Percentiles rank a stretch among this genome's conserved stretches.
Evolutionary conservation across 2,329 filamentous ascomycete genomes (phyloP).

Genomic region (Penicillium polonicum): DNA sequence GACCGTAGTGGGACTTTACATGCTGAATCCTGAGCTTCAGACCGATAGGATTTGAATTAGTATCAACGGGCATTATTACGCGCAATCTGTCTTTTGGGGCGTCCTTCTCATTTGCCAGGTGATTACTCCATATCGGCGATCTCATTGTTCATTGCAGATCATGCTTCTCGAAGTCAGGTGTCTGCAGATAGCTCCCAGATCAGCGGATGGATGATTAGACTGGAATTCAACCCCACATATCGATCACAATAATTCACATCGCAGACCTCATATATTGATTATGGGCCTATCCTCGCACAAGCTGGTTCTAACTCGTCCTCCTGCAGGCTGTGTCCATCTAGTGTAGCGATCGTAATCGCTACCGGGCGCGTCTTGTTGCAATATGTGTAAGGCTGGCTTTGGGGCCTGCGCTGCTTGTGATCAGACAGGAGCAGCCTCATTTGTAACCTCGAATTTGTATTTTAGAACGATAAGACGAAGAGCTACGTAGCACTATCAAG

Average conservation of each 20-base stretch:
- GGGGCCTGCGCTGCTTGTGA: neutral
- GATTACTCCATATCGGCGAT: constrained; percentile 10
- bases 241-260: neutral
- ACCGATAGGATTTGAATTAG: constrained; percentile 18
- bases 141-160: constrained; percentile 6
- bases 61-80: constrained; percentile 12
- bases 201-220: constrained; percentile 12
- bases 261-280: constrained; percentile 13
- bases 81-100: neutral
- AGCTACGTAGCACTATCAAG: neutral
- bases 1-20: constrained; percentile 13
- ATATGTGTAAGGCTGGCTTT: constrained; percentile 10
- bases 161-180: constrained; percentile 1
- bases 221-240: constrained; percentile 7
- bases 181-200: constrained; percentile 18
- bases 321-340: constrained; percentile 9
- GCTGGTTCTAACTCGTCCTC: constrained; percentile 16
- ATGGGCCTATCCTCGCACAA: constrained; percentile 6
- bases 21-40: constrained; percentile 20
- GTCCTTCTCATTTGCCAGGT: constrained; percentile 16
- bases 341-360: neutral
- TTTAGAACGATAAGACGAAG: constrained; percentile 12
- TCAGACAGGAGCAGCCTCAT: constrained; percentile 10
- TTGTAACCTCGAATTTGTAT: constrained; percentile 15
- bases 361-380: neutral